Evolutionary conservation across 2,329 filamentous ascomycete species (phyloP).

Genomic region (Fusarium phyllophilum): DNA sequence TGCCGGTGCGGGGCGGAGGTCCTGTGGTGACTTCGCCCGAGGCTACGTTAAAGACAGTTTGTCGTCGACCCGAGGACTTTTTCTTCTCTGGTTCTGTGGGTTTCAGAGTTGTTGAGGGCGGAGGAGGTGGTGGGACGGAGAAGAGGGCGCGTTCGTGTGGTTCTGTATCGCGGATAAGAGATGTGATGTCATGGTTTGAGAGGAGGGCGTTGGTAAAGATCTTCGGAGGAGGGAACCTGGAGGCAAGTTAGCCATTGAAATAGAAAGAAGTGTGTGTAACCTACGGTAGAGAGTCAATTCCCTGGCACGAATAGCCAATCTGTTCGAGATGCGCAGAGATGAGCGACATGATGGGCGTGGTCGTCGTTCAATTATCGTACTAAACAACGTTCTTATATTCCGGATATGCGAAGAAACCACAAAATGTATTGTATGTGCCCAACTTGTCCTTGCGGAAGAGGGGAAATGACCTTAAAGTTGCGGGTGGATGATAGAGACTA

Average conservation of each 20-base stretch:
- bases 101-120: slow-evolving; percentile 48
- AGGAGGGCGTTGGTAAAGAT: slow-evolving; percentile 96
- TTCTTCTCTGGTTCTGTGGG: slow-evolving; percentile 52
- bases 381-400: neutral
- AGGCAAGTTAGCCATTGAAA: neutral
- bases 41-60: slow-evolving; percentile 74
- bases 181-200: slow-evolving; percentile 89
- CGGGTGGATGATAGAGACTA: neutral
- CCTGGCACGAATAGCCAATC: slow-evolving; percentile 78
- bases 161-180: slow-evolving; percentile 94
- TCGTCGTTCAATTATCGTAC: neutral
- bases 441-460: neutral
- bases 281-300: slow-evolving; percentile 79
- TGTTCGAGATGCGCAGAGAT: slow-evolving; percentile 79
- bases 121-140: slow-evolving; percentile 82
- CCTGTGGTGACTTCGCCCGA: slow-evolving; percentile 70
- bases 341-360: slow-evolving; percentile 67
- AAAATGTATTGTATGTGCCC: too few species aligned
- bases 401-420: neutral
- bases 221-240: slow-evolving; percentile 87
- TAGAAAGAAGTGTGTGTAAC: slow-evolving; percentile 38
- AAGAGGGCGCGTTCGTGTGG: slow-evolving; percentile 94
- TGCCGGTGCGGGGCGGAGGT: slow-evolving; percentile 58
- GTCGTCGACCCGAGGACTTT: slow-evolving; percentile 59
- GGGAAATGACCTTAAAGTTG: neutral